phyloP scores from a whole-genome alignment of 176 grass and related monocot genomes.

The Panicum miliaceum region DNA sequence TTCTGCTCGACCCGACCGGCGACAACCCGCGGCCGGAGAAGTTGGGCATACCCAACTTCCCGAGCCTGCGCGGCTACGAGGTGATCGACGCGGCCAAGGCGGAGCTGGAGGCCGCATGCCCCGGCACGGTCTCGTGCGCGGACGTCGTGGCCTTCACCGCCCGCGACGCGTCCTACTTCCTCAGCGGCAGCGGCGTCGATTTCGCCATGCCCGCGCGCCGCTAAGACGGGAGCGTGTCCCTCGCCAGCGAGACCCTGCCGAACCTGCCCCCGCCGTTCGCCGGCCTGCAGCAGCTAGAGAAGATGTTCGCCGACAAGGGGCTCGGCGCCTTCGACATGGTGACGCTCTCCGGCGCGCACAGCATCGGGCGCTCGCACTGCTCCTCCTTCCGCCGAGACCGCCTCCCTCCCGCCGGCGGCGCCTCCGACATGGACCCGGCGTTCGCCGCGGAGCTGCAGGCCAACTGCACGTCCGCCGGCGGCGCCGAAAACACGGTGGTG shows the following conservation, averaged over 20 bases:
- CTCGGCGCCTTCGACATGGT: slow-evolving; percentile 40
- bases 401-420: background rate
- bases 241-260: background rate
- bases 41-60: slow-evolving; percentile 29
- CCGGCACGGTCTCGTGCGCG: slow-evolving; percentile 21
- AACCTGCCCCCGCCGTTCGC: slow-evolving; percentile 40
- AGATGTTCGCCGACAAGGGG: slow-evolving; percentile 42
- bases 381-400: slow-evolving; percentile 34
- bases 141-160: slow-evolving; percentile 50
- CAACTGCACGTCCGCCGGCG: background rate
- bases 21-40: slow-evolving; percentile 27
- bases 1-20: slow-evolving; percentile 30
- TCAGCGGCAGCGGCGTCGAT: background rate
- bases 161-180: slow-evolving; percentile 37
- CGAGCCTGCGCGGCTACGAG: slow-evolving; percentile 43
- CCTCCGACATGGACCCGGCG: slow-evolving; percentile 28
- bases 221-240: slow-evolving; percentile 43
- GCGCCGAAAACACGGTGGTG: slow-evolving; percentile 16
- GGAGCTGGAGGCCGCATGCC: slow-evolving; percentile 26
- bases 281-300: slow-evolving; percentile 6
- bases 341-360: slow-evolving; percentile 34
- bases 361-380: slow-evolving; percentile 45
- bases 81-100: slow-evolving; percentile 49
- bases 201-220: slow-evolving; percentile 52
- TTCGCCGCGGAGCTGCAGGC: background rate